These are phyloP conservation scores for Suhomyces anneliseae DNA, from an alignment of 1,139 yeast species.

Conservation along the genomic window DNA sequence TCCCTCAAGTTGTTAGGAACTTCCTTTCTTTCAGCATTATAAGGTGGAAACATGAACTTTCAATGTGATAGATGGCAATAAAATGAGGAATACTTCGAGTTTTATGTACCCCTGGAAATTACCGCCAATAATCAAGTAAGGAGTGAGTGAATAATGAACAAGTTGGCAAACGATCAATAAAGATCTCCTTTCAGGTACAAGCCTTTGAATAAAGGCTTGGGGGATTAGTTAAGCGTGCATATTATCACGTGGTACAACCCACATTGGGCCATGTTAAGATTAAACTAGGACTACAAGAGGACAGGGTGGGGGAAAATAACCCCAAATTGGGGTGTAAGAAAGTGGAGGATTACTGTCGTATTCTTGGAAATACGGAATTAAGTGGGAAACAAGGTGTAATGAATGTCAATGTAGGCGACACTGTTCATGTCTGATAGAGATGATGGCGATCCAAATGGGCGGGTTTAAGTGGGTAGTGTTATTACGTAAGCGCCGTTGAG, in stretches of 20 bases:
- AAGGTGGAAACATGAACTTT: slow-evolving; percentile 6
- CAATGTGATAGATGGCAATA: too few relatives aligned
- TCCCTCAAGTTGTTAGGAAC: slow-evolving; percentile 1
- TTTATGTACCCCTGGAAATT: too few relatives aligned
- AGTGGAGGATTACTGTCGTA: too few relatives aligned
- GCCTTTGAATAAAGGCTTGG: background rate
- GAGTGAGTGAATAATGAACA: background rate
- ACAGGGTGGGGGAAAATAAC: too few relatives aligned
- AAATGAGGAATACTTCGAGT: background rate
- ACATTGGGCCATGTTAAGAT: background rate
- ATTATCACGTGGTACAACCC: background rate
- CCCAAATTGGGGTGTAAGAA: too few relatives aligned
- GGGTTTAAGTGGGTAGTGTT: background rate
- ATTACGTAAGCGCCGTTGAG: background rate
- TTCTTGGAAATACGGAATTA: too few relatives aligned
- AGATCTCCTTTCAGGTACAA: background rate
- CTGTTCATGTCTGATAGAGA: too few relatives aligned
- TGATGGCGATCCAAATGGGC: too few relatives aligned
- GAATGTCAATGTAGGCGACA: too few relatives aligned
- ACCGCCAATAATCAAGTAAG: background rate
- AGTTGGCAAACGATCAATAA: background rate
- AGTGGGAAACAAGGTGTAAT: too few relatives aligned
- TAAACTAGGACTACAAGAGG: background rate
- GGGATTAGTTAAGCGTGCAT: background rate
- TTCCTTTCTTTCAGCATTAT: background rate